Conservation (phyloP, 805 yeast genomes). For the Trichomonascus vanleenenianus region DNA sequence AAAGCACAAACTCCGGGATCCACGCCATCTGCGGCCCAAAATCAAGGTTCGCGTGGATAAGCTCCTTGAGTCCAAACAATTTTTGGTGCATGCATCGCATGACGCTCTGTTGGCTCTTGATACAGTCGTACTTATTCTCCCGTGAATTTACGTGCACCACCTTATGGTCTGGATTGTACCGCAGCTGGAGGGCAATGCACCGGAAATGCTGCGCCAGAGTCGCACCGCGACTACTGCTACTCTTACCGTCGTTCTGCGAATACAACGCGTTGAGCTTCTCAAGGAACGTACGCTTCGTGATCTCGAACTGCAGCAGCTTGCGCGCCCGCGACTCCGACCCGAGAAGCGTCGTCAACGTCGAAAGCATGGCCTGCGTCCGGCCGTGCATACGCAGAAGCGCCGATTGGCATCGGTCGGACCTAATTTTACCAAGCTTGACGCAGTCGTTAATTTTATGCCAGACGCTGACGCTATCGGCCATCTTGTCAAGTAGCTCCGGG, state of each 20-base stretch:
- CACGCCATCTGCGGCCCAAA: not conserved
- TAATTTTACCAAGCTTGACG: not conserved
- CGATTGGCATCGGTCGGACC: not conserved
- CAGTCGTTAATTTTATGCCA: not conserved
- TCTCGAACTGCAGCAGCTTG: slow-evolving; percentile 8
- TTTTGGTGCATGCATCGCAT: slow-evolving; percentile 4
- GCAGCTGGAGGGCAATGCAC: slow-evolving; percentile 1
- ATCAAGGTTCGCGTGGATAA: not conserved
- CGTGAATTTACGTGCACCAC: slow-evolving; percentile 7
- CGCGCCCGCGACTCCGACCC: slow-evolving; percentile 12
- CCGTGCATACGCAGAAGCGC: not conserved
- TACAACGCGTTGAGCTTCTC: slow-evolving; percentile 4
- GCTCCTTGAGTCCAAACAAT: slow-evolving; percentile 1
- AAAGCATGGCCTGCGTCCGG: not conserved
- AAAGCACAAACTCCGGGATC: slow-evolving; percentile 2
- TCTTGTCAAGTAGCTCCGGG: not conserved
- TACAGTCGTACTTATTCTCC: slow-evolving; percentile 8
- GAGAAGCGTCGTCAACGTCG: slow-evolving; percentile 5
- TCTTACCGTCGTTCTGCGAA: not conserved
- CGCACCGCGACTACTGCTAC: not conserved
- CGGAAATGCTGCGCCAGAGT: not conserved
- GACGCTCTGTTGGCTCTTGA: not conserved
- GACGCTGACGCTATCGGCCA: not conserved
- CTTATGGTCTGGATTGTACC: not conserved
- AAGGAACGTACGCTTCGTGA: slow-evolving; percentile 8